Base-by-base conservation (phyloP, 2,329 filamentous ascomycete genomes). In the Tolypocladium guangdongense region DNA sequence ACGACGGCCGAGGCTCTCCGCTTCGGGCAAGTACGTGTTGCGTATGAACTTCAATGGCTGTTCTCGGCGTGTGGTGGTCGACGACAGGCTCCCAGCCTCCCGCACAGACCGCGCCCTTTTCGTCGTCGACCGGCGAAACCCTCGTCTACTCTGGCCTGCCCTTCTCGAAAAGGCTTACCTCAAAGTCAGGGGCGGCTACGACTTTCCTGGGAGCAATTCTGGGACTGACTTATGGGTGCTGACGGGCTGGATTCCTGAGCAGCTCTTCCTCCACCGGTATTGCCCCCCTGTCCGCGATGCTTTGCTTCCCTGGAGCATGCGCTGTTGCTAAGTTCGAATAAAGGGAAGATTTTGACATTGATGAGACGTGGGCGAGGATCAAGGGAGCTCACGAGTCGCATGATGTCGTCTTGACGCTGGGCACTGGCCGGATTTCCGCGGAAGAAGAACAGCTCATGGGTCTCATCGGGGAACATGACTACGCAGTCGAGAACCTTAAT, bases 151-250 rank as follows among this genome's bases (percentile, higher is more conserved):
- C 16, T 97, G 92, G 90, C 93, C 93, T 7, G 90, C 92, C 2
- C 76, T 99, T 5, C 74, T 97, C 18, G 93, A 99, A 66, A 99
- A 99, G 66, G 93, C 93, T 0, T 99, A 99, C 61, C 75, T 99
- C 1, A 99, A 97, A 72, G 83, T 97, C 12, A 82, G 92, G 53
- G 93, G 93, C 32, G 93, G 93, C 36, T 99, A 99, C 66, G 91
- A 99, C 64, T 99, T 99, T 59, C 92, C 93, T 0, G 93, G 93
- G 8, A 97, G 93, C 64, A 97, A 97, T 67, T 97, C 92, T 1
- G 91, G 90, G 12, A 97, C 92, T 2, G 93, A 99, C 68, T 72
- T 99, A 4, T 95, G 89, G 82, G 86, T 95, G 1, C 71, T 99
- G 52, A 95, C 88, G 0, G 92, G 93, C 33, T 99, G 93, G 93